phyloP scores from a whole-genome alignment of 441 rosid genomes.

The Erodium moschatum region DNA sequence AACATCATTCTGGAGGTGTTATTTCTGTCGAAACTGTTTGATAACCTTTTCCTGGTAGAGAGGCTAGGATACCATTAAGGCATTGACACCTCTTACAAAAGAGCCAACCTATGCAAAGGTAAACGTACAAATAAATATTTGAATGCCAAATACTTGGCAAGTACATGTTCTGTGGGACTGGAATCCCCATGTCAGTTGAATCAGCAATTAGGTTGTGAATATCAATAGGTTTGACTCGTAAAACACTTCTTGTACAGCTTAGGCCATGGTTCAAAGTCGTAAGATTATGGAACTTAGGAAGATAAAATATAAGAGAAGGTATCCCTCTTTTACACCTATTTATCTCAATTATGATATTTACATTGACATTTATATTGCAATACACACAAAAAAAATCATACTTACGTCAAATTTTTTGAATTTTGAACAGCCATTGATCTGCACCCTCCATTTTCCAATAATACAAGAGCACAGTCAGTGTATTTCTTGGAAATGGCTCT shows the following conservation, averaged over 20 bases:
- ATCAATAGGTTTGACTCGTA: background rate
- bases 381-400: slow-evolving; percentile 4
- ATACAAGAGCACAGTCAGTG: slow-evolving; percentile 85
- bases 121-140: background rate
- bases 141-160: background rate
- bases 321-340: background rate
- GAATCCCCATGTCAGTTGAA: background rate
- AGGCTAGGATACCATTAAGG: background rate
- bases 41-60: background rate
- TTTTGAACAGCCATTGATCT: slow-evolving; percentile 74
- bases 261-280: slow-evolving; percentile 4
- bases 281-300: background rate
- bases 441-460: slow-evolving; percentile 89
- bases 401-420: slow-evolving; percentile 80
- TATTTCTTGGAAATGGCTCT: slow-evolving; percentile 83
- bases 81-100: background rate
- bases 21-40: background rate
- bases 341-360: background rate
- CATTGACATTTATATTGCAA: background rate
- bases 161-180: background rate
- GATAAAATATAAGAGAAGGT: background rate
- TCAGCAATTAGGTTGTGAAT: background rate
- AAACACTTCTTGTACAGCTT: slow-evolving; percentile 2
- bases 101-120: background rate
- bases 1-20: background rate